Evolutionary conservation across 768 basidiomycete species (phyloP).

Genomic region (Asterophora lycoperdoides): DNA sequence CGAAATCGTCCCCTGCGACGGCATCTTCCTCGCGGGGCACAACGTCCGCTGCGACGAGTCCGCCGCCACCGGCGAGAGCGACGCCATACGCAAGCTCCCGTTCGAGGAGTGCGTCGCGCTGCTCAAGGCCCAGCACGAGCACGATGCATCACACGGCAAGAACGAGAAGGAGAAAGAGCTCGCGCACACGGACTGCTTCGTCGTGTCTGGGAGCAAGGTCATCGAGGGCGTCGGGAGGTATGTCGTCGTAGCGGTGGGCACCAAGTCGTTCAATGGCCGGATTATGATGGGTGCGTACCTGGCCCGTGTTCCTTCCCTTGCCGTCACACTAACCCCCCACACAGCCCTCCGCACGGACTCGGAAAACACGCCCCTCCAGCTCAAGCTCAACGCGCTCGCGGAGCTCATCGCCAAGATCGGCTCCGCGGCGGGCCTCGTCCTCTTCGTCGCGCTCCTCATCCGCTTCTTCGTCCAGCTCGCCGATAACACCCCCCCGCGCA

Average conservation of each 20-base stretch:
- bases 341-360: slow-evolving; percentile 81
- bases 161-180: slow-evolving; percentile 23
- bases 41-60: slow-evolving; percentile 96
- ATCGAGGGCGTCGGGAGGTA: slow-evolving; percentile 92
- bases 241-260: slow-evolving; percentile 89
- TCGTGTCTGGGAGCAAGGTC: slow-evolving; percentile 90
- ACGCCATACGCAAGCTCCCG: slow-evolving; percentile 84
- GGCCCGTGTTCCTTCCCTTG: slow-evolving; percentile 4
- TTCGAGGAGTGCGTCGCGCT: slow-evolving; percentile 70
- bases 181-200: slow-evolving; percentile 83
- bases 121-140: slow-evolving; percentile 24
- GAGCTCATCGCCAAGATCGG: slow-evolving; percentile 94
- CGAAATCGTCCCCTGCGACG: slow-evolving; percentile 94
- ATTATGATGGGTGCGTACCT: slow-evolving; percentile 88
- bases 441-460: slow-evolving; percentile 87
- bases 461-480: slow-evolving; percentile 90
- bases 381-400: slow-evolving; percentile 91
- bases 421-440: slow-evolving; percentile 69
- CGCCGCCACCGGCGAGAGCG: slow-evolving; percentile 94
- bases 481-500: slow-evolving; percentile 51
- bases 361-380: slow-evolving; percentile 89
- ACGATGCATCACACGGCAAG: not conserved
- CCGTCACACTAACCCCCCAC: slow-evolving; percentile 1
- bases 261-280: slow-evolving; percentile 90
- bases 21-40: slow-evolving; percentile 88